phyloP scores from a whole-genome alignment of 148 eudicot species.

The Rhododendron griersonianum region DNA sequence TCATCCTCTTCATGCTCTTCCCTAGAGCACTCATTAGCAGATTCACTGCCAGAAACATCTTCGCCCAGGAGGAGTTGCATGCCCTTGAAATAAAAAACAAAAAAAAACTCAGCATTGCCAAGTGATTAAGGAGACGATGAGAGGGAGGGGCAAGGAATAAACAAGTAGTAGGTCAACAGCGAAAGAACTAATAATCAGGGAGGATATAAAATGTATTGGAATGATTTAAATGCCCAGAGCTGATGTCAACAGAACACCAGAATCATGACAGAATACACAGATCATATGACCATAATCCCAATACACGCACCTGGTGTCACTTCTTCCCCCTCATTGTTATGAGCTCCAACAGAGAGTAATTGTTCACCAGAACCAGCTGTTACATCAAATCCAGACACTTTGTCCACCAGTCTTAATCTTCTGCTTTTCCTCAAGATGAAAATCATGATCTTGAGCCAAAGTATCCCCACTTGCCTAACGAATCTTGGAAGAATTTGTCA shows the following conservation, averaged over 20 bases:
- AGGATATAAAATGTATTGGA: neutral
- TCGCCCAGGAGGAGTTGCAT: conserved; percentile 35
- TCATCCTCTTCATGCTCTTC: conserved; percentile 71
- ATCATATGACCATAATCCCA: neutral
- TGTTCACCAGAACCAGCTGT: conserved; percentile 20
- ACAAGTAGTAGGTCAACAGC: neutral
- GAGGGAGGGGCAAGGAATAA: neutral
- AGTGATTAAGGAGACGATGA: neutral
- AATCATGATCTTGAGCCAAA: too few species aligned
- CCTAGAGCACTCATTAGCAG: conserved; percentile 73
- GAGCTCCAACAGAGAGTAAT: conserved; percentile 22
- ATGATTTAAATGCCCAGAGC: neutral
- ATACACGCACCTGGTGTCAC: conserved; percentile 20
- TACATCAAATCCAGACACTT: too few species aligned
- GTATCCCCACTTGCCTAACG: conserved; percentile 1
- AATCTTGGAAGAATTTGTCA: conserved; percentile 23
- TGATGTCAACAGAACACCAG: too few species aligned
- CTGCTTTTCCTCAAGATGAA: too few species aligned
- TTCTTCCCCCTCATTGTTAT: conserved; percentile 33
- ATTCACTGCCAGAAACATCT: conserved; percentile 75
- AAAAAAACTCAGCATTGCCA: neutral
- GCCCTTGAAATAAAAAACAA: conserved; percentile 31
- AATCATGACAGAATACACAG: neutral
- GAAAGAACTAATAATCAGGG: neutral
- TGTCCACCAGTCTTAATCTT: too few species aligned